These are phyloP conservation scores for Chrysopogon serrulatus DNA, from an alignment of 176 grass and related monocot genomes.

Conservation along the genomic window DNA sequence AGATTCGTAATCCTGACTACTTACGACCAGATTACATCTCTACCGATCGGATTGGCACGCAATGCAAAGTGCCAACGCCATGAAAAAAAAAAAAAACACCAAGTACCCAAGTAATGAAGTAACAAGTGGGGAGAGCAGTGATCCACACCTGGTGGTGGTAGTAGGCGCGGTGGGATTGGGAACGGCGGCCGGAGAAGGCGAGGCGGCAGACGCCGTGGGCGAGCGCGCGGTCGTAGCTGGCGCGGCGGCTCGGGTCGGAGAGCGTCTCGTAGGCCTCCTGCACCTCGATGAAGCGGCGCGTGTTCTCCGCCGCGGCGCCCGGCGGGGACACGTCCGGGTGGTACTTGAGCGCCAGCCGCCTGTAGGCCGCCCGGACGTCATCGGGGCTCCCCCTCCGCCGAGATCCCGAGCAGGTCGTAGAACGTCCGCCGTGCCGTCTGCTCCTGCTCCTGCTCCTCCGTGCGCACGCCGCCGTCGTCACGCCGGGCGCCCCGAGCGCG, in stretches of 20 bases:
- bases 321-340: constrained; percentile 85
- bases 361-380: constrained; percentile 72
- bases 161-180: constrained; percentile 25
- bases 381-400: constrained; percentile 50
- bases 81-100: not conserved
- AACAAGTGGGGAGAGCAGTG: not conserved
- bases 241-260: constrained; percentile 67
- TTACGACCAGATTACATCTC: too few relatives aligned
- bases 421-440: constrained; percentile 26
- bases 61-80: not conserved
- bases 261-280: constrained; percentile 93
- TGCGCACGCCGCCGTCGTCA: constrained; percentile 8
- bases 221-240: constrained; percentile 61
- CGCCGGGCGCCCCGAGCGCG: constrained; percentile 1
- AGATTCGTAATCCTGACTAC: not conserved
- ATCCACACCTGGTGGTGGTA: constrained; percentile 41
- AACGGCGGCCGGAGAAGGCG: constrained; percentile 29
- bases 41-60: not conserved
- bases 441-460: not conserved
- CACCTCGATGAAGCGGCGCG: constrained; percentile 73
- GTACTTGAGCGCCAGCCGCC: constrained; percentile 72
- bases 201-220: constrained; percentile 40
- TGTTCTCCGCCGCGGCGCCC: constrained; percentile 57
- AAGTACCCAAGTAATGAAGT: too few relatives aligned
- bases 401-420: constrained; percentile 73